Conservation (phyloP, 495 filamentous ascomycete genomes). For the Pseudomonodictys pantanalensis region DNA sequence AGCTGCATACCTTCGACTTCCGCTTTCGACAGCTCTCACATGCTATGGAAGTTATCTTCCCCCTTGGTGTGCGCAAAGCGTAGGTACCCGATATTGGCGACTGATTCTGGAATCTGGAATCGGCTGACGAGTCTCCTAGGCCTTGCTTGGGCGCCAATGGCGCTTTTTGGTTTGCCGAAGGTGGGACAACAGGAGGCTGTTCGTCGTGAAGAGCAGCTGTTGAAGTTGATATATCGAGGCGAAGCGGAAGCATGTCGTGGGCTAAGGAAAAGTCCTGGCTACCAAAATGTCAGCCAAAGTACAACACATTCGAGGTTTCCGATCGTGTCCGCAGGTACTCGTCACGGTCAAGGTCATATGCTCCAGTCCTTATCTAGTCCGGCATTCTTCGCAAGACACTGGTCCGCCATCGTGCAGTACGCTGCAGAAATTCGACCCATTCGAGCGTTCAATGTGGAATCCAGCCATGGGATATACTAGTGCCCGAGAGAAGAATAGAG, state of each 20-base stretch:
- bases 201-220: conserved; percentile 7
- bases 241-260: neutral
- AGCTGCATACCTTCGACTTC: conserved; percentile 26
- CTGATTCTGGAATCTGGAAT: conserved; percentile 24
- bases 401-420: too few relatives aligned
- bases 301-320: neutral
- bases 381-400: too few relatives aligned
- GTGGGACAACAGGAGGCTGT: neutral
- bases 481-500: too few relatives aligned
- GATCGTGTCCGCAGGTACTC: too few relatives aligned
- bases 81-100: conserved; percentile 32
- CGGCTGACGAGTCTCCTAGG: conserved; percentile 15
- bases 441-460: too few relatives aligned
- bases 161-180: conserved; percentile 12
- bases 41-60: conserved; percentile 32
- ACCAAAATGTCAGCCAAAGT: conserved; percentile 4
- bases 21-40: conserved; percentile 31
- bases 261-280: conserved; percentile 17
- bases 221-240: conserved; percentile 8
- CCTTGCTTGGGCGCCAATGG: conserved; percentile 32
- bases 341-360: neutral
- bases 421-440: too few relatives aligned
- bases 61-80: conserved; percentile 27
- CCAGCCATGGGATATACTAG: too few relatives aligned
- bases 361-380: neutral